A percentile compares a stretch with the other conserved stretches of the same genome.
These are phyloP conservation scores for Boletus subcaerulescens DNA, from an alignment of 768 basidiomycete genomes.

Conservation along the genomic window DNA sequence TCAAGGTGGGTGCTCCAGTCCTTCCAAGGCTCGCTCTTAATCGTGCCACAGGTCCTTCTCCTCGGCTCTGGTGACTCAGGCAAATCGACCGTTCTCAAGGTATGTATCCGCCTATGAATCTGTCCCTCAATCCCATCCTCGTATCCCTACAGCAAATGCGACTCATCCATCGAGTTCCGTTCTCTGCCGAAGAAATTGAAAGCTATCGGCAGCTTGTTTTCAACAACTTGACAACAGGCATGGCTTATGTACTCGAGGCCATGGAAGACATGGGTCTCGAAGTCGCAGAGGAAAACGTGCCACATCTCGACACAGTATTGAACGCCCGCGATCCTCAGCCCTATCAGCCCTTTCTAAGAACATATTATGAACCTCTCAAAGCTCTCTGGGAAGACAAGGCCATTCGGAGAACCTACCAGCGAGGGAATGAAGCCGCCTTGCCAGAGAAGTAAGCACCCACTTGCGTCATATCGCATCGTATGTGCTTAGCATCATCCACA, in stretches of 20 bases:
- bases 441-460: conserved; percentile 74
- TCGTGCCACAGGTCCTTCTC: conserved; percentile 61
- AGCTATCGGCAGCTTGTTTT: conserved; percentile 90
- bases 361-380: conserved; percentile 65
- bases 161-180: conserved; percentile 85
- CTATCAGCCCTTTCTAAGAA: conserved; percentile 72
- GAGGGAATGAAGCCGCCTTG: conserved; percentile 88
- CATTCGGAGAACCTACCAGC: conserved; percentile 69
- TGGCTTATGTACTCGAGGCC: conserved; percentile 78
- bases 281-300: conserved; percentile 58
- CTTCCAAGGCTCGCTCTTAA: neutral
- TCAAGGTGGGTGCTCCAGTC: conserved; percentile 55
- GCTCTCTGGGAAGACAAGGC: conserved; percentile 74
- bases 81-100: conserved; percentile 90
- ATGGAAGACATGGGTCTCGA: conserved; percentile 88
- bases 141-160: conserved; percentile 79
- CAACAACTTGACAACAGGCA: conserved; percentile 84
- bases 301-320: conserved; percentile 61
- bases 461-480: neutral
- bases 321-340: conserved; percentile 71
- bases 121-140: neutral
- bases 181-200: conserved; percentile 80
- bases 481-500: conserved; percentile 26
- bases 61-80: conserved; percentile 93
- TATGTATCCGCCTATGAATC: conserved; percentile 23